A percentile compares a stretch with the other conserved stretches of the same genome.
Evolutionary conservation across 805 yeast species (phyloP).

Genomic region (Ogataea minuta): DNA sequence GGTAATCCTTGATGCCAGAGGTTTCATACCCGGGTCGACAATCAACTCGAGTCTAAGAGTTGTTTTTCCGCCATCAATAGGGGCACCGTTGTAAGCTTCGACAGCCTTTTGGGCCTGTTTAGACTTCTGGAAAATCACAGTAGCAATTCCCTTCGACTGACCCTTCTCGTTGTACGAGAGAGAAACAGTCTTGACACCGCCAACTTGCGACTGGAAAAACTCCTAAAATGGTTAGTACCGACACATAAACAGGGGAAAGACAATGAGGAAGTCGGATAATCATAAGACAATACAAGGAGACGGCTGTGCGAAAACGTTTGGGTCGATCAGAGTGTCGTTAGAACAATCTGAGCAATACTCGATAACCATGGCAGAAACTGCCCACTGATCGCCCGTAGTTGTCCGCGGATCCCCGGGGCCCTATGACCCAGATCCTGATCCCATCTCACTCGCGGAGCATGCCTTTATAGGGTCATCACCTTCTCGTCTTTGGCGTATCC

Average conservation of each 20-base stretch:
- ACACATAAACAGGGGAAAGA: slow-evolving; percentile 1
- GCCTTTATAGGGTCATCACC: not conserved
- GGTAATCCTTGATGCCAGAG: slow-evolving; percentile 70
- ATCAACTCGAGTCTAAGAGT: slow-evolving; percentile 78
- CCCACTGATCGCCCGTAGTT: not conserved
- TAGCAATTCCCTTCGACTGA: slow-evolving; percentile 87
- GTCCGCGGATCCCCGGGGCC: slow-evolving; percentile 13
- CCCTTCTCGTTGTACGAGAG: slow-evolving; percentile 86
- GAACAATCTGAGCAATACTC: slow-evolving; percentile 9
- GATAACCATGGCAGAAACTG: not conserved
- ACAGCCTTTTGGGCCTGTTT: slow-evolving; percentile 77
- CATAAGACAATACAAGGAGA: slow-evolving; percentile 1
- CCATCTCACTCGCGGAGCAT: not conserved
- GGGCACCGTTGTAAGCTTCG: slow-evolving; percentile 84
- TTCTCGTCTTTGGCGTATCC: not conserved
- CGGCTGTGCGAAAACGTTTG: too few relatives aligned
- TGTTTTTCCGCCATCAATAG: slow-evolving; percentile 83
- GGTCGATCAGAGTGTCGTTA: slow-evolving; percentile 10
- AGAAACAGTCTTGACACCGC: slow-evolving; percentile 71
- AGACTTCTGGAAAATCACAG: slow-evolving; percentile 68
- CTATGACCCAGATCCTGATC: slow-evolving; percentile 9
- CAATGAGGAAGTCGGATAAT: slow-evolving; percentile 2
- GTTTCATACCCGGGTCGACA: slow-evolving; percentile 77
- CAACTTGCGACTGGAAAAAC: slow-evolving; percentile 83
- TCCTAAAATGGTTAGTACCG: slow-evolving; percentile 51